phyloP scores from a whole-genome alignment of 2,329 filamentous ascomycete genomes.

The Penicillium sp. region DNA sequence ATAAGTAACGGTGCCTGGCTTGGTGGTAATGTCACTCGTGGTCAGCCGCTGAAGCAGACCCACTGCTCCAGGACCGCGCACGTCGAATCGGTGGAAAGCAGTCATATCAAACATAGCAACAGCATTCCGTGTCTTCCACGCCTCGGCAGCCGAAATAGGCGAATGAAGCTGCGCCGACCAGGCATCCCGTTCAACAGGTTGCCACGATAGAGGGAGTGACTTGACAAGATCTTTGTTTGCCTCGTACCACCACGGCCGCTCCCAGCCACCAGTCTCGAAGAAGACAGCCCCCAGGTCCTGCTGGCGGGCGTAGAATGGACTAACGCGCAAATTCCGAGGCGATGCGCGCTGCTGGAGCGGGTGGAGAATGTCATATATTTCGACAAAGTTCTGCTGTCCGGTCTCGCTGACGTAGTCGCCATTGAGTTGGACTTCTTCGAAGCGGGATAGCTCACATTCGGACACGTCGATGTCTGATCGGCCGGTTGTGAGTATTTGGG shows the following conservation, averaged over 20 bases:
- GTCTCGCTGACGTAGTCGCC: conserved; percentile 58
- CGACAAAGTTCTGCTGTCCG: conserved; percentile 59
- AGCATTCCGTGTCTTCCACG: conserved; percentile 63
- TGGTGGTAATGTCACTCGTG: conserved; percentile 39
- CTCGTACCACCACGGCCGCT: conserved; percentile 62
- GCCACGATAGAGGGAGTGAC: conserved; percentile 54
- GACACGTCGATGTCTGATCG: conserved; percentile 55
- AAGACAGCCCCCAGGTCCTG: conserved; percentile 53
- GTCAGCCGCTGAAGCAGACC: conserved; percentile 54
- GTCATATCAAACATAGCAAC: conserved; percentile 64
- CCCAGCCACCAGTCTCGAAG: conserved; percentile 60
- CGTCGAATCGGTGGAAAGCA: conserved; percentile 56
- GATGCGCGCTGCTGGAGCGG: conserved; percentile 58
- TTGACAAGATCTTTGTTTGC: conserved; percentile 53
- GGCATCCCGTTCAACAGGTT: conserved; percentile 54
- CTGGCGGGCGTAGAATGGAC: conserved; percentile 57
- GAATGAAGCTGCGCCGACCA: conserved; percentile 60
- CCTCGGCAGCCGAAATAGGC: conserved; percentile 58
- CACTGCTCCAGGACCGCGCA: conserved; percentile 57
- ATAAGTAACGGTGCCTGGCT: conserved; percentile 54
- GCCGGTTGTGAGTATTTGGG: conserved; percentile 57
- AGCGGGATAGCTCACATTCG: conserved; percentile 60
- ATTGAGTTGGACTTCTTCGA: conserved; percentile 60
- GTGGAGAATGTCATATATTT: conserved; percentile 64
- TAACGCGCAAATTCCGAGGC: conserved; percentile 58